phyloP scores from a whole-genome alignment of 306 rosid genomes.

The Dalbergia cochinchinensis region DNA sequence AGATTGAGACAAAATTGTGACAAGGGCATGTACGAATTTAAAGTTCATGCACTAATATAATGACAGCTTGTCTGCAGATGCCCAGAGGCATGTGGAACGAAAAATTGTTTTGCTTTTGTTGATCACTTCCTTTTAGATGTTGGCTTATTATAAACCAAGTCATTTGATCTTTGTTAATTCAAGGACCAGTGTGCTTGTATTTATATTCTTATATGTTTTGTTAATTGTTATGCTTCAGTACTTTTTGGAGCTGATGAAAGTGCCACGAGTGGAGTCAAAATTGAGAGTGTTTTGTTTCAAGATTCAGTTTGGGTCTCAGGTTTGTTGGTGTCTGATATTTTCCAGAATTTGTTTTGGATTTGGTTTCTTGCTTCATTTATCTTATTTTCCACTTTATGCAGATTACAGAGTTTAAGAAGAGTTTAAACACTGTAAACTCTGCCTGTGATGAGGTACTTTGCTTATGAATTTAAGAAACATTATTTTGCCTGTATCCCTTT shows the following conservation, averaged over 20 bases:
- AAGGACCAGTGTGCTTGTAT: slow-evolving; percentile 11
- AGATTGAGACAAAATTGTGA: slow-evolving; percentile 18
- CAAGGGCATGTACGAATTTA: slow-evolving; percentile 2
- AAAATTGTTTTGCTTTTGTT: background rate
- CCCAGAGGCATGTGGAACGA: slow-evolving; percentile 21
- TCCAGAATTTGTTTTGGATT: slow-evolving; percentile 18
- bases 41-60: background rate
- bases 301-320: slow-evolving; percentile 89
- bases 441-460: slow-evolving; percentile 87
- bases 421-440: slow-evolving; percentile 76
- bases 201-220: slow-evolving; percentile 39
- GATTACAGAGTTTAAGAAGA: slow-evolving; percentile 84
- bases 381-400: slow-evolving; percentile 51
- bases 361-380: slow-evolving; percentile 47
- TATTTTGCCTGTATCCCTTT: slow-evolving; percentile 16
- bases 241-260: slow-evolving; percentile 95
- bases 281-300: slow-evolving; percentile 93
- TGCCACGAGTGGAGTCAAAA: slow-evolving; percentile 94
- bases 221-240: slow-evolving; percentile 64
- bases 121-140: background rate
- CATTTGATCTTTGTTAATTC: slow-evolving; percentile 30
- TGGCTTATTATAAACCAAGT: slow-evolving; percentile 29
- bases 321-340: slow-evolving; percentile 58
- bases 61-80: background rate
- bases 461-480: slow-evolving; percentile 34